Evolutionary conservation across 352 stramenopile genomes (phyloP).

Genomic region (Paralagenidium karlingii): DNA sequence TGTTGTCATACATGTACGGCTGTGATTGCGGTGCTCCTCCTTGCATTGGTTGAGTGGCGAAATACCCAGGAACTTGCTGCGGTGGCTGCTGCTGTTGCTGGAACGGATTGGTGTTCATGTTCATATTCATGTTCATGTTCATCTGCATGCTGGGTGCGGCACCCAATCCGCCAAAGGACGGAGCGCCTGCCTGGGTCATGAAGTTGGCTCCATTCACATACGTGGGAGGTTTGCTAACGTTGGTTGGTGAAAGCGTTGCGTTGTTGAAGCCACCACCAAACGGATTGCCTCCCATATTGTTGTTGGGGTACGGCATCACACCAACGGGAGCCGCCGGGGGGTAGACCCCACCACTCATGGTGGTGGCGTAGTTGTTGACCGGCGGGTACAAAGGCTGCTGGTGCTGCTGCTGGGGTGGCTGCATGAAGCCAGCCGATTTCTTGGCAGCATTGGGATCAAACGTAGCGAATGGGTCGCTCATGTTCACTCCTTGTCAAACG

Average conservation of each 20-base stretch:
- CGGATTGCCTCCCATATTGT: too few species aligned
- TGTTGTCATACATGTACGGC: conserved; percentile 43
- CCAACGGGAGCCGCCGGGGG: too few species aligned
- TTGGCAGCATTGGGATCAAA: too few species aligned
- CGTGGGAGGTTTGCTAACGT: too few species aligned
- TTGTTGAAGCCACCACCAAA: too few species aligned
- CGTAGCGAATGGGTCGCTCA: conserved; percentile 59
- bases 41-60: neutral
- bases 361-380: conserved; percentile 6
- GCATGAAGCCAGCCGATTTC: conserved; percentile 1
- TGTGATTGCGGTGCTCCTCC: conserved; percentile 7
- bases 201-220: conserved; percentile 43
- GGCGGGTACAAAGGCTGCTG: conserved; percentile 11
- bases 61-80: conserved; percentile 1
- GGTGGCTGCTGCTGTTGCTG: conserved; percentile 8
- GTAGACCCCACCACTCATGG: too few species aligned
- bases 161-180: conserved; percentile 24
- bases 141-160: neutral
- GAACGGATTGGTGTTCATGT: neutral
- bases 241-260: too few species aligned
- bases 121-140: neutral
- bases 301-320: too few species aligned
- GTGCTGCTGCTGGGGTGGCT: conserved; percentile 9
- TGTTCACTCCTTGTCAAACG: too few species aligned
- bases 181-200: conserved; percentile 40